These are phyloP conservation scores for Fusarium guadeloupense DNA, from an alignment of 2,329 filamentous ascomycete species.

Conservation along the genomic window DNA sequence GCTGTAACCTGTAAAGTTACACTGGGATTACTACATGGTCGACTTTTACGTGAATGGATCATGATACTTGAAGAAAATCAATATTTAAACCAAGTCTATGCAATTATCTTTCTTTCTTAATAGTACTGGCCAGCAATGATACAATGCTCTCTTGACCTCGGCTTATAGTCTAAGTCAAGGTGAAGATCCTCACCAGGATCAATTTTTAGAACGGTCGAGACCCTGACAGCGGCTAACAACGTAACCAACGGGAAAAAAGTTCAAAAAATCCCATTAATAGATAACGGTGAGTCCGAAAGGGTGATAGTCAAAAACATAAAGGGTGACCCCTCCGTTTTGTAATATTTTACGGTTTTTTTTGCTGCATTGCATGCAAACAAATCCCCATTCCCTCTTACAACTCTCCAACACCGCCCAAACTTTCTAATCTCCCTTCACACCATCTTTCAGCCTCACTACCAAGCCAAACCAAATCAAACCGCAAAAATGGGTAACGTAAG, in stretches of 20 bases:
- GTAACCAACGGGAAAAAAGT: conserved; percentile 5
- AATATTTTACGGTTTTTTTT: conserved; percentile 7
- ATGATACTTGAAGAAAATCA: too few relatives aligned
- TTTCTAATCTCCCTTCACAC: too few relatives aligned
- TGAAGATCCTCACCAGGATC: background rate
- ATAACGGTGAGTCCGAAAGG: conserved; percentile 30
- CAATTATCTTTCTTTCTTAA: too few relatives aligned
- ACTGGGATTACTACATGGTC: too few relatives aligned
- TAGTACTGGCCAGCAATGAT: background rate
- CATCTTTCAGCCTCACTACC: conserved; percentile 10
- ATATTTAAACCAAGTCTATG: too few relatives aligned
- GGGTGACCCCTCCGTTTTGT: conserved; percentile 29
- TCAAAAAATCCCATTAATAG: conserved; percentile 13
- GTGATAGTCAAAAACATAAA: conserved; percentile 16
- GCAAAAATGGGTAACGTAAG: conserved; percentile 51
- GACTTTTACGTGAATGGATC: too few relatives aligned
- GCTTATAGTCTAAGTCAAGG: background rate
- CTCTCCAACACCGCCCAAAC: conserved; percentile 31
- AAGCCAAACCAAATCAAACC: conserved; percentile 19
- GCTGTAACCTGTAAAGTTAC: too few relatives aligned
- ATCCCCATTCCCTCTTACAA: conserved; percentile 15
- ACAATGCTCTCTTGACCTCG: background rate
- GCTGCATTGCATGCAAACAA: conserved; percentile 15
- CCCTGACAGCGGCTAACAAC: conserved; percentile 15
- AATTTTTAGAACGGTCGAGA: conserved; percentile 33